Conservation (phyloP, 208 protist genomes). For the Trypanosoma conorhini region DNA sequence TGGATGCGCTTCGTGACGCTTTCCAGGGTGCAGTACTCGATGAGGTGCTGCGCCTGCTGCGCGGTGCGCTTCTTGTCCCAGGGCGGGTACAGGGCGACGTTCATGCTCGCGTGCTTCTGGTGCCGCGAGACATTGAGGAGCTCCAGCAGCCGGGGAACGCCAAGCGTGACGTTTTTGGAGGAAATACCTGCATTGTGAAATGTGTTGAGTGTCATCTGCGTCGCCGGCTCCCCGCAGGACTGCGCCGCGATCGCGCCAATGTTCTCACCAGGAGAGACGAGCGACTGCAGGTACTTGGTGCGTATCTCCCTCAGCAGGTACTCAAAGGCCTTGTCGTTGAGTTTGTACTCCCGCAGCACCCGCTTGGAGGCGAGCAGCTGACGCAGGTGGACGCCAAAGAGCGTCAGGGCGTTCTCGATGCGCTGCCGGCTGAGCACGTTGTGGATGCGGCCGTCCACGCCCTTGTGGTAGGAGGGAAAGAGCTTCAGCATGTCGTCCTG, state of each 20-base stretch:
- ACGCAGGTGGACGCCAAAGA: constrained; percentile 96
- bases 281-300: constrained; percentile 91
- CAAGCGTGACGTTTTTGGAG: constrained; percentile 99
- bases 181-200: constrained; percentile 99
- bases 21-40: constrained; percentile 96
- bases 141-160: constrained; percentile 99
- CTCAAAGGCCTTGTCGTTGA: constrained; percentile 96
- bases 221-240: constrained; percentile 99
- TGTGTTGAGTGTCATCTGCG: constrained; percentile 99
- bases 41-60: constrained; percentile 86
- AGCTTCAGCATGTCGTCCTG: constrained; percentile 81
- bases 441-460: constrained; percentile 50
- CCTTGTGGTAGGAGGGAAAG: constrained; percentile 79
- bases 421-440: constrained; percentile 91
- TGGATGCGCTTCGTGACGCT: constrained; percentile 91
- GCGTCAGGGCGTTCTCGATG: constrained; percentile 94
- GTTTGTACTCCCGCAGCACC: constrained; percentile 93
- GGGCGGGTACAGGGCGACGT: constrained; percentile 87
- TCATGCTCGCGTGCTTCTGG: constrained; percentile 96
- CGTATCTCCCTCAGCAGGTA: constrained; percentile 98
- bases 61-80: constrained; percentile 67
- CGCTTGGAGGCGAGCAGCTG: constrained; percentile 93
- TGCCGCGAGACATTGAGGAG: constrained; percentile 98
- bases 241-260: constrained; percentile 99
- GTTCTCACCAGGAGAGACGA: constrained; percentile 97